Evolutionary conservation across 1,284 basidiomycete genomes (phyloP).

Genomic region (Meira miltonrushii): DNA sequence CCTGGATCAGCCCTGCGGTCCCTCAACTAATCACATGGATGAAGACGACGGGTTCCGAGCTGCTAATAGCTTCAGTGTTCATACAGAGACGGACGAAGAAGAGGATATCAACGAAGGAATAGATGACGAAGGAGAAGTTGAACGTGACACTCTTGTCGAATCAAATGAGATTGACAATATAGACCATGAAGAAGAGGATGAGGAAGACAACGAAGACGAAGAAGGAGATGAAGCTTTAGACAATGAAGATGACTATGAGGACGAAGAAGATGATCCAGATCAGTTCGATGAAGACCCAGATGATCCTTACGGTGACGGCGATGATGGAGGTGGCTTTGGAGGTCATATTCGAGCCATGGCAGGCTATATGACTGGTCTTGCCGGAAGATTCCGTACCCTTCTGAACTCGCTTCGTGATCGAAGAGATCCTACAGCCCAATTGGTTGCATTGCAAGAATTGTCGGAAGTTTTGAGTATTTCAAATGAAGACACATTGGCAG

Average conservation of each 20-base stretch:
- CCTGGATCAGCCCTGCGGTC: no score
- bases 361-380: conserved; percentile 42
- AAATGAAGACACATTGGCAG: conserved; percentile 92
- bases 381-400: conserved; percentile 33
- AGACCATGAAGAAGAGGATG: conserved; percentile 9
- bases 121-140: conserved; percentile 12
- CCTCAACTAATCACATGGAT: neutral
- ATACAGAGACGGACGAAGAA: neutral
- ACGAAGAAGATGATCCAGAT: conserved; percentile 23
- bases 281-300: conserved; percentile 23
- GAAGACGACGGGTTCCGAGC: neutral
- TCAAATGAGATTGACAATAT: neutral
- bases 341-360: conserved; percentile 43
- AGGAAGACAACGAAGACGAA: conserved; percentile 15
- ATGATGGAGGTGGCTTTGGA: conserved; percentile 29
- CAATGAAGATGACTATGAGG: conserved; percentile 20
- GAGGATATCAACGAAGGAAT: conserved; percentile 11
- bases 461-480: conserved; percentile 91
- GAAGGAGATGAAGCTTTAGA: conserved; percentile 12
- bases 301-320: conserved; percentile 23
- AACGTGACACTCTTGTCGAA: conserved; percentile 1
- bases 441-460: conserved; percentile 80
- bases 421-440: conserved; percentile 65
- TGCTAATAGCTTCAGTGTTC: neutral
- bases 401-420: conserved; percentile 34